phyloP scores from a whole-genome alignment of 768 basidiomycete species.

The Trametes maxima region DNA sequence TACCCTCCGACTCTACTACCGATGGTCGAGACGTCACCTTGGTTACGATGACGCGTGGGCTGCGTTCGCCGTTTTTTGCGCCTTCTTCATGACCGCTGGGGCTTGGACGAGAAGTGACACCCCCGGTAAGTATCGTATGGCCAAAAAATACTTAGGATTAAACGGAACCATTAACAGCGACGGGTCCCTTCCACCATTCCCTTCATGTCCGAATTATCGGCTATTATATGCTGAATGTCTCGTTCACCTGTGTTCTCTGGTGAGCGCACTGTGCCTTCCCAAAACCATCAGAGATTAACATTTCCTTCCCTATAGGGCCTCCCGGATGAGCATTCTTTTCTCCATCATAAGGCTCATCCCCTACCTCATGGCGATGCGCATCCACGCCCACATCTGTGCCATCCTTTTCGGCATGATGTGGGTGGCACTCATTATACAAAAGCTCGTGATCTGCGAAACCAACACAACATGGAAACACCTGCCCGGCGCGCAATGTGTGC shows the following conservation, averaged over 20 bases:
- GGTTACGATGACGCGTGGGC: constrained; percentile 26
- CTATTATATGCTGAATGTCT: constrained; percentile 22
- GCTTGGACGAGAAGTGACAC: constrained; percentile 22
- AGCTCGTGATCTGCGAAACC: constrained; percentile 18
- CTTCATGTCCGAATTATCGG: constrained; percentile 15
- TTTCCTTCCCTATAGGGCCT: constrained; percentile 5
- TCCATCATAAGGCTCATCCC: constrained; percentile 24
- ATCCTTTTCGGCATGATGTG: constrained; percentile 19
- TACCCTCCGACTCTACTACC: constrained; percentile 17
- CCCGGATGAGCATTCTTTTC: constrained; percentile 24
- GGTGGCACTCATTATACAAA: constrained; percentile 17
- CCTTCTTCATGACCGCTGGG: constrained; percentile 19
- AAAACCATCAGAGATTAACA: too few species aligned
- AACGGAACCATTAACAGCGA: not conserved
- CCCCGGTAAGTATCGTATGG: not conserved
- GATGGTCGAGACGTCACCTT: constrained; percentile 16
- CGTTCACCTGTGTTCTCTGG: constrained; percentile 25
- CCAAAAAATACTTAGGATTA: not conserved
- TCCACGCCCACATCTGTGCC: constrained; percentile 9
- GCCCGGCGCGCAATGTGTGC: constrained; percentile 21
- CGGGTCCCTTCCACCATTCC: constrained; percentile 13
- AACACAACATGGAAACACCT: constrained; percentile 17
- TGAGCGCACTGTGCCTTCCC: not conserved
- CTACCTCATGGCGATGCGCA: constrained; percentile 17
- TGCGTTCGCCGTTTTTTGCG: constrained; percentile 10